Percentiles rank a stretch among this genome's conserved stretches.
These are phyloP conservation scores for Oryza rufipogon DNA, from an alignment of 176 grass and related monocot genomes.

Conservation along the genomic window DNA sequence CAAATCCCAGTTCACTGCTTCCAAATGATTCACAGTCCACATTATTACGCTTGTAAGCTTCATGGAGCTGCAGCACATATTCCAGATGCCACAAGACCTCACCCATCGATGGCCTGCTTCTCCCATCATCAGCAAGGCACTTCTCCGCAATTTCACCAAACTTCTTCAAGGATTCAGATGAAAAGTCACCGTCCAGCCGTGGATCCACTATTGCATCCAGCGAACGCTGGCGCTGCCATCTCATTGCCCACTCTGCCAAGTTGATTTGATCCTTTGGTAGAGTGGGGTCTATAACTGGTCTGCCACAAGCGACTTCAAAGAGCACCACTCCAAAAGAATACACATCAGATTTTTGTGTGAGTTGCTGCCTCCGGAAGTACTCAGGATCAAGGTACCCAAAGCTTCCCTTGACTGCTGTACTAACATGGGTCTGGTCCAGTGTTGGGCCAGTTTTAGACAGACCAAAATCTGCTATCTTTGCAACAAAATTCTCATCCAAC, in stretches of 20 bases:
- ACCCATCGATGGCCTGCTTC: conserved; percentile 76
- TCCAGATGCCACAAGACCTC: conserved; percentile 98
- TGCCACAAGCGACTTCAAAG: conserved; percentile 86
- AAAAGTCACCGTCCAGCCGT: conserved; percentile 71
- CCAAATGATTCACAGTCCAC: conserved; percentile 78
- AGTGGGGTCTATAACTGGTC: conserved; percentile 87
- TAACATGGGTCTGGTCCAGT: conserved; percentile 96
- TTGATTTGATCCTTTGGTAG: conserved; percentile 94
- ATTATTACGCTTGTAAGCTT: conserved; percentile 71
- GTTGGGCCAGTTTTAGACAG: conserved; percentile 84
- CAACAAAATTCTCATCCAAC: conserved; percentile 86
- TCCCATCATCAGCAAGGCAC: conserved; percentile 88
- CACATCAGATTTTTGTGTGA: conserved; percentile 96
- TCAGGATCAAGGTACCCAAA: conserved; percentile 98
- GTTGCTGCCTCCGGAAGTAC: conserved; percentile 86
- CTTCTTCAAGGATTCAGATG: conserved; percentile 86
- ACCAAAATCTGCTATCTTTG: conserved; percentile 97
- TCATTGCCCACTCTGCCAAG: conserved; percentile 90
- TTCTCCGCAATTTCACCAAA: conserved; percentile 95
- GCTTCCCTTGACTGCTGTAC: conserved; percentile 92
- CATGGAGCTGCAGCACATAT: conserved; percentile 86
- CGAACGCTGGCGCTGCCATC: conserved; percentile 93
- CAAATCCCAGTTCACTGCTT: conserved; percentile 76
- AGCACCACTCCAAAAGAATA: conserved; percentile 97
- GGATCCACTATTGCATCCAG: conserved; percentile 75